A percentile compares a stretch with the other conserved stretches of the same genome.
Conservation (phyloP, 2,329 filamentous ascomycete species). For the Trichoderma koningii region DNA sequence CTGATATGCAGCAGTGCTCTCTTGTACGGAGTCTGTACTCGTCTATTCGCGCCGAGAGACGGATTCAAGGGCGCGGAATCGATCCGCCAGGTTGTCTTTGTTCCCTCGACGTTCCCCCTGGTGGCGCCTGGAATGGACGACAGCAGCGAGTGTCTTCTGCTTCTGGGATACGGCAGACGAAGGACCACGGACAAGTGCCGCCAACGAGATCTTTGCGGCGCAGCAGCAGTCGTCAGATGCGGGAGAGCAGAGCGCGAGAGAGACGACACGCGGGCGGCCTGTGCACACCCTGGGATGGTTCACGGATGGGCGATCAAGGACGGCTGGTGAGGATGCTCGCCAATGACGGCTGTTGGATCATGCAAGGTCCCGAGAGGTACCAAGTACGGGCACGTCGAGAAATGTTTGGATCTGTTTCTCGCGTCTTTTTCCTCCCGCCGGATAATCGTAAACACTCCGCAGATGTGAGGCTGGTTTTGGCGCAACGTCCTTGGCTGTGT, state of each 20-base stretch:
- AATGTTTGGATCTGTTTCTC: no score
- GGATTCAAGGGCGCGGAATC: background rate
- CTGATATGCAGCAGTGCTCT: background rate
- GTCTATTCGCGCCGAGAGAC: background rate
- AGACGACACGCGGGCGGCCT: conserved; percentile 23
- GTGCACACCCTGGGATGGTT: conserved; percentile 16
- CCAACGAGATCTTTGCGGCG: conserved; percentile 7
- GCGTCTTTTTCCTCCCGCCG: conserved; percentile 1
- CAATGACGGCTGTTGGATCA: conserved; percentile 7
- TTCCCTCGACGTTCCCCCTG: conserved; percentile 18
- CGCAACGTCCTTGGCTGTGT: background rate
- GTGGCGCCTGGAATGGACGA: conserved; percentile 21
- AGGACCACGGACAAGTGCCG: background rate
- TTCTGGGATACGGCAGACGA: background rate
- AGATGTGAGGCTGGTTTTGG: no score
- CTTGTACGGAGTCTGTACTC: background rate
- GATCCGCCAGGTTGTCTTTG: background rate
- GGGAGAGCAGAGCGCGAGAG: background rate
- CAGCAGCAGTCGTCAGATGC: conserved; percentile 15
- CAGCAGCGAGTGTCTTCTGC: background rate
- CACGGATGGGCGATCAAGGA: background rate
- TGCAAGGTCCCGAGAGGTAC: conserved; percentile 12
- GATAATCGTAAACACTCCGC: background rate
- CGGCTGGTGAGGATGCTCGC: conserved; percentile 1
- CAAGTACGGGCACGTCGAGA: no score